These are phyloP conservation scores for Theileria parva DNA, from an alignment of 169 alveolate genomes.

Conservation along the genomic window DNA sequence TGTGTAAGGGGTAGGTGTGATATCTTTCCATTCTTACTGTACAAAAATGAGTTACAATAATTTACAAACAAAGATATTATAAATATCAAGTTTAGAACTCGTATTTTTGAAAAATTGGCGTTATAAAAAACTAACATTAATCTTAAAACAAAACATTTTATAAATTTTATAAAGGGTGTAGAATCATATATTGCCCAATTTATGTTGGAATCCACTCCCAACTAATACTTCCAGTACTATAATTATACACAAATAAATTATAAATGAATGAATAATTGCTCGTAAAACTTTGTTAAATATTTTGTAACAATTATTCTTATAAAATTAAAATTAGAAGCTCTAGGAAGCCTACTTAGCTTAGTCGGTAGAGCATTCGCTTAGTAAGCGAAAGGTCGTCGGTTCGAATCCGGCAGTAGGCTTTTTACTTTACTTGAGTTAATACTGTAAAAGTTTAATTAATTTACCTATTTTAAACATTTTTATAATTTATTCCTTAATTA, in stretches of 20 bases:
- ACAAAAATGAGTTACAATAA: not conserved
- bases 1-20: not conserved
- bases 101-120: not conserved
- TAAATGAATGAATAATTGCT: not conserved
- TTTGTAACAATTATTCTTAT: not conserved
- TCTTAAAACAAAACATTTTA: not conserved
- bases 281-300: not conserved
- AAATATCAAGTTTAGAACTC: not conserved
- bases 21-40: not conserved
- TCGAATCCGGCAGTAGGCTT: constrained; percentile 86
- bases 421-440: not conserved
- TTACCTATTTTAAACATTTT: not conserved
- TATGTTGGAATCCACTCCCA: too few species aligned
- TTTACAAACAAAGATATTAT: not conserved
- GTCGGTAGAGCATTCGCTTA: constrained; percentile 86
- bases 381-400: constrained; percentile 87
- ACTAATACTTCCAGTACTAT: too few species aligned
- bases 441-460: not conserved
- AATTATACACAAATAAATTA: not conserved
- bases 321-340: not conserved
- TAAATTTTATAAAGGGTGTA: not conserved
- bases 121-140: not conserved
- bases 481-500: not conserved
- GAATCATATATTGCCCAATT: not conserved
- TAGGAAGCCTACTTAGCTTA: constrained; percentile 79